Evolutionary conservation across 139 green algal genomes (phyloP).

Genomic region (Picochlorum sp.): DNA sequence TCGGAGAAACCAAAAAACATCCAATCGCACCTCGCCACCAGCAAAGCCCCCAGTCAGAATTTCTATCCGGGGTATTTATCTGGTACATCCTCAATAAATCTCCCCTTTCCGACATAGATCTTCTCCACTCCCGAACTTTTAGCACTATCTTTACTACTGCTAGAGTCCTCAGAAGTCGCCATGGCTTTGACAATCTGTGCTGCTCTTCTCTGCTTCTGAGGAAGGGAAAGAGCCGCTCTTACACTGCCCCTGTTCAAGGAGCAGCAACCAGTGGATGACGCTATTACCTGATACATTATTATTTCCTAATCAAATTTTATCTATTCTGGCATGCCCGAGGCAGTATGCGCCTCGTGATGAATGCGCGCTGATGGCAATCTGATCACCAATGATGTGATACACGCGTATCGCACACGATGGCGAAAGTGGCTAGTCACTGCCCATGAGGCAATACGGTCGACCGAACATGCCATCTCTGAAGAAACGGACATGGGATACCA

Average conservation of each 20-base stretch:
- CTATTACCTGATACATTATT: constrained; percentile 21
- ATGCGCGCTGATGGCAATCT: too few relatives aligned
- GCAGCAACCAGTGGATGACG: constrained; percentile 65
- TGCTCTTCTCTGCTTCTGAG: constrained; percentile 2
- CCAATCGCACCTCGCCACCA: constrained; percentile 58
- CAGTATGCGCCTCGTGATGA: background rate
- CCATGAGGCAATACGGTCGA: background rate
- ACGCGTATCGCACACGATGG: background rate
- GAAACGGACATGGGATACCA: constrained; percentile 29
- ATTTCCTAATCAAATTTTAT: background rate
- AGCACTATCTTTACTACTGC: background rate
- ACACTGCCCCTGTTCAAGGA: constrained; percentile 63
- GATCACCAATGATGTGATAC: too few relatives aligned
- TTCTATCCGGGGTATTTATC: constrained; percentile 26
- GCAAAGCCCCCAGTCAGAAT: constrained; percentile 72
- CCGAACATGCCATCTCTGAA: constrained; percentile 1
- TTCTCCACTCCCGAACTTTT: constrained; percentile 12
- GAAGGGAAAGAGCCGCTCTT: background rate
- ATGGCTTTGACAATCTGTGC: background rate
- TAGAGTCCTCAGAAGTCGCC: background rate
- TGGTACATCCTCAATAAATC: constrained; percentile 26
- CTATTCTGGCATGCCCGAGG: background rate
- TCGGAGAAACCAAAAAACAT: background rate
- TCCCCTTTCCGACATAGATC: constrained; percentile 31
- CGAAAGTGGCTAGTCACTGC: background rate